Evolutionary conservation across 1,284 basidiomycete species (phyloP).

Genomic region (Prillingera fragicola): DNA sequence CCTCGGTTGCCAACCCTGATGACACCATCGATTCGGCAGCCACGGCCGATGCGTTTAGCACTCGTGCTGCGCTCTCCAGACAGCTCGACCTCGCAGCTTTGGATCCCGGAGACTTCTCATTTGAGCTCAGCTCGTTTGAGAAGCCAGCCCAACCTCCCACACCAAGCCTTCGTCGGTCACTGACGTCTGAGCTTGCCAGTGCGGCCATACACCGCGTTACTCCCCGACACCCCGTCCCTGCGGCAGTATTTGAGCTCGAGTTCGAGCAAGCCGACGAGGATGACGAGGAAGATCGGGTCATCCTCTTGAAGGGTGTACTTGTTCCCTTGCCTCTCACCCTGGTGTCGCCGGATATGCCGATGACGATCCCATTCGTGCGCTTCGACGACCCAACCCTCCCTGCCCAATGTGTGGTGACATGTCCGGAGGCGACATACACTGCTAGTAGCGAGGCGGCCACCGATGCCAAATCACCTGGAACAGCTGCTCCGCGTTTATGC

Average conservation of each 20-base stretch:
- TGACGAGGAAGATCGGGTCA: conserved; percentile 5
- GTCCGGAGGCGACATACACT: conserved; percentile 2
- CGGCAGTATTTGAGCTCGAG: conserved; percentile 23
- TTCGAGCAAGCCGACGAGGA: conserved; percentile 15
- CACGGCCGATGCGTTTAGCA: not conserved
- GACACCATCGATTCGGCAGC: conserved; percentile 18
- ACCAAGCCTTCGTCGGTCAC: conserved; percentile 5
- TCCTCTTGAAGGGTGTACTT: conserved; percentile 23
- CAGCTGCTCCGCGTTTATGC: not conserved
- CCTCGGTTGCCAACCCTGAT: conserved; percentile 1
- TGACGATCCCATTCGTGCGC: conserved; percentile 28
- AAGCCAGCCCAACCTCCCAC: conserved; percentile 1
- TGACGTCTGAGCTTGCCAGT: conserved; percentile 1
- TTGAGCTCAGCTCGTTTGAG: conserved; percentile 25
- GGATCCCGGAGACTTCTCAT: conserved; percentile 35
- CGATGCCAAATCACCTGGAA: not conserved
- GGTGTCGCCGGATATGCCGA: conserved; percentile 20
- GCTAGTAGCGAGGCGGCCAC: too few relatives aligned
- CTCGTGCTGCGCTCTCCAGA: conserved; percentile 7
- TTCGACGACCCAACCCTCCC: conserved; percentile 15
- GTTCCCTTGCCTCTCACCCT: conserved; percentile 24
- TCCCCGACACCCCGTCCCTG: conserved; percentile 8
- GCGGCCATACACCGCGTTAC: conserved; percentile 3
- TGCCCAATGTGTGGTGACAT: conserved; percentile 1
- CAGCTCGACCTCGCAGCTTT: not conserved